Conservation (phyloP, 345 rosid genomes). For the Syzygium aqueum region DNA sequence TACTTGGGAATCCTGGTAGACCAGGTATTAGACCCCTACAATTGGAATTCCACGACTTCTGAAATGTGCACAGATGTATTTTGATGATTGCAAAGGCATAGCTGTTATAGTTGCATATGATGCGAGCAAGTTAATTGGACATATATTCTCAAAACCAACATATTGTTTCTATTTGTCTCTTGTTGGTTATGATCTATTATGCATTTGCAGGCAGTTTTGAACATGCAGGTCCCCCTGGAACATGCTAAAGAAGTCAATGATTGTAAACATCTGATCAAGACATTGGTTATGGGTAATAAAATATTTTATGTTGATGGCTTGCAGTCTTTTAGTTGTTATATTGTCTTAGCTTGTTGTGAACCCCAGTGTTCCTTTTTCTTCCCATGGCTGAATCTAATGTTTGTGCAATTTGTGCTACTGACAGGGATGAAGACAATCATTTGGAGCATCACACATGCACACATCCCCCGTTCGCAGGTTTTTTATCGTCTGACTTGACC, state of each 20-base stretch:
- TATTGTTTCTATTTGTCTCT: neutral
- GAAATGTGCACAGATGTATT: neutral
- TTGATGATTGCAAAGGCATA: neutral
- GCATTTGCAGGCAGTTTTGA: slow-evolving; percentile 88
- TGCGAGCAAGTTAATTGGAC: neutral
- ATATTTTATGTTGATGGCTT: neutral
- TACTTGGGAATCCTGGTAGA: neutral
- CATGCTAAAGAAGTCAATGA: slow-evolving; percentile 99
- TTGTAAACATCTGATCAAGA: slow-evolving; percentile 91
- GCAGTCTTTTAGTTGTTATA: neutral
- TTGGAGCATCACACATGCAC: slow-evolving; percentile 98
- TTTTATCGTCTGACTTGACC: neutral
- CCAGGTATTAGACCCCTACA: neutral
- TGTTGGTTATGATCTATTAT: slow-evolving; percentile 3
- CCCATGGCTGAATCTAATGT: neutral
- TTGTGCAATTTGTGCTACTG: neutral
- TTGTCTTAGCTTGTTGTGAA: neutral
- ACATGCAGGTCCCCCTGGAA: slow-evolving; percentile 91
- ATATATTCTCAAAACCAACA: neutral
- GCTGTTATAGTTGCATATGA: neutral
- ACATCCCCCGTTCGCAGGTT: slow-evolving; percentile 95
- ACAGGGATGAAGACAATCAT: slow-evolving; percentile 97
- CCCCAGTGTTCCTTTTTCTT: neutral
- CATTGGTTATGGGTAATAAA: slow-evolving; percentile 92
- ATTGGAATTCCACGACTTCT: neutral